phyloP scores from a whole-genome alignment of 202 grass and related monocot species.

The Setaria viridis region DNA sequence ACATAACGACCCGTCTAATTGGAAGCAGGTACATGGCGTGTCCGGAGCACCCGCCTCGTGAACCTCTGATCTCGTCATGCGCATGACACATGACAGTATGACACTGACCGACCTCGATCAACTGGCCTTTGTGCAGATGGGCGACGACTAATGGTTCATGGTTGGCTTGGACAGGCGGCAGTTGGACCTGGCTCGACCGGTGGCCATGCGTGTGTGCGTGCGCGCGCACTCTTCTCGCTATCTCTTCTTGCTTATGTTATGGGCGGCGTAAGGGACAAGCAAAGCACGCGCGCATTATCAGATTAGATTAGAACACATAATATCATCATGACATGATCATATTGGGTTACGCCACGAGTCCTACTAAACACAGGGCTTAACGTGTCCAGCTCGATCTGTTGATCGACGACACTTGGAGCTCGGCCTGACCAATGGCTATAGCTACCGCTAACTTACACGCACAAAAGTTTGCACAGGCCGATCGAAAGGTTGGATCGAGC shows the following conservation, averaged over 20 bases:
- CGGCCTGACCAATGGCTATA: not conserved
- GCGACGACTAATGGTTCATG: not conserved
- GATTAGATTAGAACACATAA: not conserved
- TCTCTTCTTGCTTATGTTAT: no score
- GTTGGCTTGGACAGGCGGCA: not conserved
- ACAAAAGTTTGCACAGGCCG: not conserved
- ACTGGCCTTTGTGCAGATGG: not conserved
- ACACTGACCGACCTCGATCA: not conserved
- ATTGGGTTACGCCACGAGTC: not conserved
- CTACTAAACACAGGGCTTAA: no score
- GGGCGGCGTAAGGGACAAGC: conserved; percentile 30
- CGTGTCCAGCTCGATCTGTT: not conserved
- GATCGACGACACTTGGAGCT: conserved; percentile 9
- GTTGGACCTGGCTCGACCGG: not conserved
- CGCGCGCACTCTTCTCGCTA: not conserved
- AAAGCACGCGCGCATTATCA: not conserved
- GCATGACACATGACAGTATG: not conserved
- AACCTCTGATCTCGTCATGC: not conserved
- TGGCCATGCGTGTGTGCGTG: not conserved
- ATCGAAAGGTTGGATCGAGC: not conserved
- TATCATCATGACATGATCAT: not conserved
- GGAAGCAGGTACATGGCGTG: not conserved
- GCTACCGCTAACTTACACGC: conserved; percentile 8
- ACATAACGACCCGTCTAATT: not conserved
- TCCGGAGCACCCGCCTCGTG: not conserved